Percentiles rank a stretch among this genome's conserved stretches.
These are phyloP conservation scores for Hypoxylon sp. DNA, from an alignment of 2,329 filamentous ascomycete genomes.

Conservation along the genomic window DNA sequence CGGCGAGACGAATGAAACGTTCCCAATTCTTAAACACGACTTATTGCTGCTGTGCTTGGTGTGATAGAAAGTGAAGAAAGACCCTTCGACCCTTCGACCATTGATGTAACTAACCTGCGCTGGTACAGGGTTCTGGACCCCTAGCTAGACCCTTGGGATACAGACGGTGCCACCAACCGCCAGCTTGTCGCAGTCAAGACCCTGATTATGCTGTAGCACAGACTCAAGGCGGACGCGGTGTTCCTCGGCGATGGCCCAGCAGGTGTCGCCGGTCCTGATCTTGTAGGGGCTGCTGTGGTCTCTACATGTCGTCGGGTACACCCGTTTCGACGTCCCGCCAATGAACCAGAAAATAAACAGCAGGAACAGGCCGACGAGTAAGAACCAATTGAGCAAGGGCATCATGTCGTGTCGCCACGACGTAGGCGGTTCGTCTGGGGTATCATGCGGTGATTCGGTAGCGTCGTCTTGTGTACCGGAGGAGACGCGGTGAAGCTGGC, in stretches of 20 bases:
- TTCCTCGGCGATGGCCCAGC: slow-evolving; percentile 59
- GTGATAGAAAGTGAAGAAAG: slow-evolving; percentile 8
- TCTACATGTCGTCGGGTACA: slow-evolving; percentile 39
- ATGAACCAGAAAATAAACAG: slow-evolving; percentile 60
- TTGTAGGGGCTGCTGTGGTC: slow-evolving; percentile 48
- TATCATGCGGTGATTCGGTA: slow-evolving; percentile 32
- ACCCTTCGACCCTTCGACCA: slow-evolving; percentile 3
- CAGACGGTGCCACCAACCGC: slow-evolving; percentile 54
- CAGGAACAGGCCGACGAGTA: slow-evolving; percentile 60
- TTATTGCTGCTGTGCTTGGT: slow-evolving; percentile 8
- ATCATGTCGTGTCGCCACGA: slow-evolving; percentile 62
- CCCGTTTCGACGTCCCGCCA: slow-evolving; percentile 41
- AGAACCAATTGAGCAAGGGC: slow-evolving; percentile 66
- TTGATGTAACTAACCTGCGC: slow-evolving; percentile 8
- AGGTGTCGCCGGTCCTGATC: slow-evolving; percentile 58
- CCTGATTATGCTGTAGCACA: slow-evolving; percentile 54
- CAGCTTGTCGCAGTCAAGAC: slow-evolving; percentile 58
- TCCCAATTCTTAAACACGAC: background rate
- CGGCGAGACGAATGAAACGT: background rate
- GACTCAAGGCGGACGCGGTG: slow-evolving; percentile 54
- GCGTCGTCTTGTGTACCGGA: slow-evolving; percentile 31
- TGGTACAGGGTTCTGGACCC: slow-evolving; percentile 18
- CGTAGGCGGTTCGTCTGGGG: slow-evolving; percentile 28
- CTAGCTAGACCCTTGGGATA: slow-evolving; percentile 51
- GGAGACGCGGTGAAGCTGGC: slow-evolving; percentile 47